A percentile compares a stretch with the other conserved stretches of the same genome.
Conservation (phyloP, 2,329 filamentous ascomycete species). For the Magnaporthiopsis rhizophila region DNA sequence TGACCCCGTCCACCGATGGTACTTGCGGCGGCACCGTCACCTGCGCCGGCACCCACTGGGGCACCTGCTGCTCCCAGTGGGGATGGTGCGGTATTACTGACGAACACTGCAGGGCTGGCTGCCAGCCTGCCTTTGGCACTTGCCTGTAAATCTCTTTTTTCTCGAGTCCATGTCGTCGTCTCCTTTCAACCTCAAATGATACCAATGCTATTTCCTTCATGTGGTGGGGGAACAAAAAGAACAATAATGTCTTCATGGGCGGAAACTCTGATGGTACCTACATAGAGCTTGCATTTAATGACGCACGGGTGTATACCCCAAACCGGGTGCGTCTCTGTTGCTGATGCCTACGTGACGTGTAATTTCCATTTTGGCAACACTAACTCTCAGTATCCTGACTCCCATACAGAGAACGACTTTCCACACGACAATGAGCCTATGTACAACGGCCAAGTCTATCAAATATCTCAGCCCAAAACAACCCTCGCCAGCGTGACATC, state of each 20-base stretch:
- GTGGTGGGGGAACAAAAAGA: neutral
- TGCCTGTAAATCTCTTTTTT: neutral
- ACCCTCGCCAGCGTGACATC: constrained; percentile 22
- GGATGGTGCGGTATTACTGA: constrained; percentile 1
- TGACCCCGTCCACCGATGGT: neutral
- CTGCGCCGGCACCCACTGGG: constrained; percentile 3
- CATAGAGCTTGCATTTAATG: neutral
- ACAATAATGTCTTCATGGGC: neutral
- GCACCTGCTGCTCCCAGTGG: constrained; percentile 6
- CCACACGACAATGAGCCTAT: no score
- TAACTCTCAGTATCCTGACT: no score
- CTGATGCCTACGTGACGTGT: no score
- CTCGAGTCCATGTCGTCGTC: neutral
- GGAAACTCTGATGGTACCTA: neutral
- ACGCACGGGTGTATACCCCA: neutral
- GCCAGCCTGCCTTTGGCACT: constrained; percentile 3
- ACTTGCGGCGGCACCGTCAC: constrained; percentile 7
- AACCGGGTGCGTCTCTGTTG: no score
- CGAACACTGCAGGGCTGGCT: constrained; percentile 1
- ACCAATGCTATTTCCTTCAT: neutral
- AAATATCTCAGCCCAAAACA: neutral
- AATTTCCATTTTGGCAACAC: no score
- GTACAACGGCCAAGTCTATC: neutral
- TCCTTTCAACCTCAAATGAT: neutral
- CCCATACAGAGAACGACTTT: no score